phyloP scores from a whole-genome alignment of 2,329 filamentous ascomycete species.

The Berkeleyomyces basicola region DNA sequence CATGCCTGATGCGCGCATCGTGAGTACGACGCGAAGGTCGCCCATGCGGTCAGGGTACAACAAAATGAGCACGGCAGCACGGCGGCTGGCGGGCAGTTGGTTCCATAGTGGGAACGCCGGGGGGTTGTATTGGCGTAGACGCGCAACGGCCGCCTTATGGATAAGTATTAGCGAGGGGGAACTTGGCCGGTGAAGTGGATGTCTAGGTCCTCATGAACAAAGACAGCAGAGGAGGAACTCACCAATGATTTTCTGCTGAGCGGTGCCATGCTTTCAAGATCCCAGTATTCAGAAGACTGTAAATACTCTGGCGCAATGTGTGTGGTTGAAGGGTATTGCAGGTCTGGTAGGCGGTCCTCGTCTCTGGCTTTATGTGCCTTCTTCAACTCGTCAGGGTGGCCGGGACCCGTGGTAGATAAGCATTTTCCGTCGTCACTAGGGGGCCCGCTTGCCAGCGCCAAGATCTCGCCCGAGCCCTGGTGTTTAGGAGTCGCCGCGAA shows the following conservation, averaged over 20 bases:
- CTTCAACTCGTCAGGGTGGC: neutral
- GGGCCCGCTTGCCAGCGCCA: neutral
- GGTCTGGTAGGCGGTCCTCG: neutral
- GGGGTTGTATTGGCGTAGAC: constrained; percentile 42
- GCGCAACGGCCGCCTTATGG: constrained; percentile 39
- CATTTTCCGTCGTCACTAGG: neutral
- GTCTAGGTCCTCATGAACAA: neutral
- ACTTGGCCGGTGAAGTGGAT: neutral
- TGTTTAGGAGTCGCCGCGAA: neutral
- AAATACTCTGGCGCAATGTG: neutral
- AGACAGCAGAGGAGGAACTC: constrained; percentile 20
- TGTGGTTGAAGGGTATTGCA: neutral
- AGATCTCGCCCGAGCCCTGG: neutral
- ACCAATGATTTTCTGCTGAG: constrained; percentile 38
- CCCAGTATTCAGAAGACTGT: constrained; percentile 29
- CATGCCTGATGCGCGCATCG: constrained; percentile 47
- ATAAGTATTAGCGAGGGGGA: neutral
- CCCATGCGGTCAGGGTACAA: constrained; percentile 73
- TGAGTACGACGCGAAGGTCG: constrained; percentile 56
- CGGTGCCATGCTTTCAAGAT: constrained; percentile 39
- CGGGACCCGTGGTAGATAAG: neutral
- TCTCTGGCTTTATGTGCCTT: neutral
- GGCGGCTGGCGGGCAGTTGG: constrained; percentile 42
- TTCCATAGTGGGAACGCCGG: constrained; percentile 48
- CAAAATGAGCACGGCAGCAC: constrained; percentile 75